Evolutionary conservation across 768 basidiomycete species (phyloP).

Genomic region (Suillus luteus): DNA sequence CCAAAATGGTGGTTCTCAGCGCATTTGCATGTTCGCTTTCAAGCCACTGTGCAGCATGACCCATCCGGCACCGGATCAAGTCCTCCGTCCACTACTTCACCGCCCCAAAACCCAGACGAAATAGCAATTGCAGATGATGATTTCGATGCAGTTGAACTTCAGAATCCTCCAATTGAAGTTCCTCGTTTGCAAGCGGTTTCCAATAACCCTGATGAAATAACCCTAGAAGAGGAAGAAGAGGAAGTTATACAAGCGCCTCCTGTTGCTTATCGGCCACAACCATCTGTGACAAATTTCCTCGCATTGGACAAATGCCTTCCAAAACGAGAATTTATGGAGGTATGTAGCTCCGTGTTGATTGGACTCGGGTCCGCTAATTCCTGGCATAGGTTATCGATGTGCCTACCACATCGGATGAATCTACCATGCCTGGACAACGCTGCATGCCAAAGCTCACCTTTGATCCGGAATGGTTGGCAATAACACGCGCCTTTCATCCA

Average conservation of each 20-base stretch:
- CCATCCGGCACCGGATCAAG: constrained; percentile 17
- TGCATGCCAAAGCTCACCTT: constrained; percentile 52
- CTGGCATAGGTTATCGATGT: constrained; percentile 70
- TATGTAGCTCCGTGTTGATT: constrained; percentile 29
- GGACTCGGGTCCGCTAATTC: neutral
- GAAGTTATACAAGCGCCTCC: constrained; percentile 39
- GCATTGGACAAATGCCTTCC: constrained; percentile 91
- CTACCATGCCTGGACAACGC: constrained; percentile 15
- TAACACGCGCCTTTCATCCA: constrained; percentile 83
- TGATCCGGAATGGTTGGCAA: constrained; percentile 94
- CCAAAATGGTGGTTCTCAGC: constrained; percentile 93
- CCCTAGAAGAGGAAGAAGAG: constrained; percentile 48
- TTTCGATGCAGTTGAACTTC: constrained; percentile 14
- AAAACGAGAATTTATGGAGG: constrained; percentile 79
- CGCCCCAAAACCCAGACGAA: constrained; percentile 39
- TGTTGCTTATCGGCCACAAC: constrained; percentile 18
- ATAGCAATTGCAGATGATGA: constrained; percentile 42
- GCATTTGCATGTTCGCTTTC: constrained; percentile 86
- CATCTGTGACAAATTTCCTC: constrained; percentile 69
- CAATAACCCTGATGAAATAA: constrained; percentile 55
- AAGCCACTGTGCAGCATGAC: constrained; percentile 61
- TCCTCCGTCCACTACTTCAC: neutral
- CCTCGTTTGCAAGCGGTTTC: constrained; percentile 36
- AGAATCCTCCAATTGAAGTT: constrained; percentile 10
- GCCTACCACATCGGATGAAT: constrained; percentile 26